Evolutionary conservation across 139 green algal species (phyloP), one percentile per base, ranked within the genome.

Genomic region (Chlorella sorokiniana): DNA sequence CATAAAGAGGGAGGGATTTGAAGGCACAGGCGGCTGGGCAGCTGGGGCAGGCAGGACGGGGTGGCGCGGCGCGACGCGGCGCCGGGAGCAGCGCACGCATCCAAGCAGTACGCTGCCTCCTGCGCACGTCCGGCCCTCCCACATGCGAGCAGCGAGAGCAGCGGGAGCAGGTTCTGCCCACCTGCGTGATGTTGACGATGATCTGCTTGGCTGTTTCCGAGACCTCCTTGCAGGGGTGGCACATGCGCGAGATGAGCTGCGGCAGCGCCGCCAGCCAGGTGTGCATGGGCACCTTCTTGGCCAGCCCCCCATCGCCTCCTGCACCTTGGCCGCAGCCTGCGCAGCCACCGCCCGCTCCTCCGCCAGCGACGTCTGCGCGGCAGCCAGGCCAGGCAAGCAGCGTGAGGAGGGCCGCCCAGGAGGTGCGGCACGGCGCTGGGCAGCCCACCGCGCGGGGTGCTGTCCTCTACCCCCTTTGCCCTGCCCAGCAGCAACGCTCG

Each of bases 221-320:
- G 35, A 96, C 91, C 16, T 97, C 92, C 4, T 56, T 14, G 78
- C 95, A 81, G 22, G 84, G 83, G 86, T 99, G 96, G 76, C 90
- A 94, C 76, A 99, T 92, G 69, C 95, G 90, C 1, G 91, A 96
- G 78, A 93, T 96, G 79, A 99, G 93, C 94, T 99, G 96, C 2
- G 93, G 91, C 82, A 98, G 87, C 61, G 90, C 93, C 33, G 90
- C 78, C 41, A 98, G 92, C 96, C 95, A 98, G 67, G 90, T 88
- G 70, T 91, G 89, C 22, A 89, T 62, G 1, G 96, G 91, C 9
- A 99, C 76, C 6, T 9, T 44, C 59, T 90, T 89, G 63, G 63
- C 38, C 20, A 92, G 69, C 8, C n/a, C 37, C n/a, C n/a, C 6
- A 52, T 31, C 86, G 94, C 90, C 33, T 88, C 22, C 18, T 29